Evolutionary conservation across 768 basidiomycete species (phyloP), one percentile per base, ranked within the genome.

Genomic region (Coprinopsis sp.): DNA sequence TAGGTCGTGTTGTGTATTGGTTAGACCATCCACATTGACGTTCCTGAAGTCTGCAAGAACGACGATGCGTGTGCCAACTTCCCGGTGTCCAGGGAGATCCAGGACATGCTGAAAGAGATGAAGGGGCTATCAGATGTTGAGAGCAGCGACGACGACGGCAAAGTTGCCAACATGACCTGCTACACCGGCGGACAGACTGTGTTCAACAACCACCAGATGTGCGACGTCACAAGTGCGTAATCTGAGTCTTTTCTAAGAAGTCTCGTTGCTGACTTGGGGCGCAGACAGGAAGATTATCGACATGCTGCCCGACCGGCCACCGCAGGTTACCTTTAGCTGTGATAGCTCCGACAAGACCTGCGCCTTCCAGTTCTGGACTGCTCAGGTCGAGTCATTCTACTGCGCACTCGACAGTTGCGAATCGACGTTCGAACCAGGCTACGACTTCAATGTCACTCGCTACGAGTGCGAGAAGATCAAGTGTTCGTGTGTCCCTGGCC

Each of bases 281-380:
- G n/a, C n/a, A 95, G 92, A 97, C 68, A 83, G 88, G 38, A 96
- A 96, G 68, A 97, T 98, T 54, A 71, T 96, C 51, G 95, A 96
- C 59, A 90, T 97, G 63, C 69, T 77, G n/a, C 87, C 90, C 0
- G 86, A 77, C 41, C 79, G 93, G 7, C 87, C 91, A 16, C 94
- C 95, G 0, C 94, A 98, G 63, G 94, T 97, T 2, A 98, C 96
- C 1, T 99, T 99, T 64, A 85, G 87, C 53, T 99, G 96, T 68
- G 82, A 89, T 48, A 76, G 69, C 16, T 49, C 60, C 2, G 69
- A 74, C 11, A 67, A 69, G 3, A 79, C 79, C 1, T 99, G 96
- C 61, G 80, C 82, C 19, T 99, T 99, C 76, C 94, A 99, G 65
- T 99, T 99, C 70, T 99, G 96, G 96, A 91, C 92, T 7, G 92